Evolutionary conservation across 805 yeast genomes (phyloP).

Genomic region (Candida krabiensis): DNA sequence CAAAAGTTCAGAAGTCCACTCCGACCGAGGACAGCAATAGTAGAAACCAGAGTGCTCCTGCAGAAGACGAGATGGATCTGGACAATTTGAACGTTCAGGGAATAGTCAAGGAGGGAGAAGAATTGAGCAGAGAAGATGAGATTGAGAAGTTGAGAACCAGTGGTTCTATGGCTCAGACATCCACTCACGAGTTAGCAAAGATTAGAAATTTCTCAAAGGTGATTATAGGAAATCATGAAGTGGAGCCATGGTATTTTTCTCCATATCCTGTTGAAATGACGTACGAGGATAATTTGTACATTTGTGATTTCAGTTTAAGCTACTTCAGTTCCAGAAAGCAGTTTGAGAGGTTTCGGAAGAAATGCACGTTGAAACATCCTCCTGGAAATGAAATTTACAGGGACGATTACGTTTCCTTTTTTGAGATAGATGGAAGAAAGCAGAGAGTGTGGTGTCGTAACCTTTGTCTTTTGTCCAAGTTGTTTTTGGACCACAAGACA

Average conservation of each 20-base stretch:
- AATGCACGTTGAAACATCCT: conserved; percentile 90
- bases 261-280: conserved; percentile 96
- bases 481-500: conserved; percentile 94
- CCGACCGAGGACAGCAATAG: conserved; percentile 10
- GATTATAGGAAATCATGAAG: conserved; percentile 84
- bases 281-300: conserved; percentile 85
- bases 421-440: conserved; percentile 95
- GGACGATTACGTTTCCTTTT: conserved; percentile 88
- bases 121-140: conserved; percentile 84
- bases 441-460: conserved; percentile 98
- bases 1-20: conserved; percentile 27
- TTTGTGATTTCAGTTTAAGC: conserved; percentile 87
- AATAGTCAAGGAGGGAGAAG: conserved; percentile 59
- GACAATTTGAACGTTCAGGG: conserved; percentile 88
- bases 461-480: conserved; percentile 82
- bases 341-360: conserved; percentile 86
- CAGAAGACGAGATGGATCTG: conserved; percentile 75
- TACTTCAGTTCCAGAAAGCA: conserved; percentile 89
- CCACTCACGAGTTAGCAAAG: conserved; percentile 80
- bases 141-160: conserved; percentile 86
- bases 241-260: conserved; percentile 98
- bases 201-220: conserved; percentile 81
- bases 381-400: conserved; percentile 98
- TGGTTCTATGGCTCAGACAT: conserved; percentile 95
- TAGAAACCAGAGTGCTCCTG: conserved; percentile 9